Evolutionary conservation across 768 basidiomycete species (phyloP).

Genomic region (Lactarius hengduanensis): DNA sequence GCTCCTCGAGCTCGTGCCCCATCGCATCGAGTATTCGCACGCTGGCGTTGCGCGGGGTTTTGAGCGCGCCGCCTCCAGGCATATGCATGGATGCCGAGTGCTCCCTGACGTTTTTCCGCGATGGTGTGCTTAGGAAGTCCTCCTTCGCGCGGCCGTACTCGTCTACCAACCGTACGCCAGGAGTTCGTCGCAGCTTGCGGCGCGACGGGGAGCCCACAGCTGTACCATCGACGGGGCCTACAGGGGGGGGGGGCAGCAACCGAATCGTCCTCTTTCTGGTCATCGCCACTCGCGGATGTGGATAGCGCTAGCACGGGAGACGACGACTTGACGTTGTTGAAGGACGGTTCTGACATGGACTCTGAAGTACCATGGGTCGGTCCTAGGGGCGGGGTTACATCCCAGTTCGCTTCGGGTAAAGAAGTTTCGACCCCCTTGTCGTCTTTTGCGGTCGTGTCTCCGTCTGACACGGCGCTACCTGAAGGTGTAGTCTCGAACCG

Average conservation of each 20-base stretch:
- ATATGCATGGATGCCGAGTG: conserved; percentile 25
- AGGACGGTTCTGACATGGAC: conserved; percentile 27
- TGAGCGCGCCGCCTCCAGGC: conserved; percentile 26
- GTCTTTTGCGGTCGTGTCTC: conserved; percentile 23
- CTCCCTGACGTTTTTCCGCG: conserved; percentile 28
- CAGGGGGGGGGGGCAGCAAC: conserved; percentile 2
- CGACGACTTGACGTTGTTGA: conserved; percentile 25
- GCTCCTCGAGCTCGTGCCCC: conserved; percentile 55
- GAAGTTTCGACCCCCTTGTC: background rate
- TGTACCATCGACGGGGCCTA: conserved; percentile 29
- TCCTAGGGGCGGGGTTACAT: background rate
- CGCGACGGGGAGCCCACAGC: conserved; percentile 29
- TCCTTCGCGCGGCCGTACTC: conserved; percentile 49
- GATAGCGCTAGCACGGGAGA: conserved; percentile 13
- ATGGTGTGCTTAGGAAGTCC: conserved; percentile 26
- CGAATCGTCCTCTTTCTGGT: background rate
- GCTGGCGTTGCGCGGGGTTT: conserved; percentile 39
- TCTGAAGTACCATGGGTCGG: conserved; percentile 2
- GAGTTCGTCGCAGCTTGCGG: conserved; percentile 46
- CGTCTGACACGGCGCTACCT: conserved; percentile 35
- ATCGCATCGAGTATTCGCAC: conserved; percentile 69
- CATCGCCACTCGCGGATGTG: background rate
- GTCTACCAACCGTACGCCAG: conserved; percentile 63
- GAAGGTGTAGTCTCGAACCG: conserved; percentile 56
- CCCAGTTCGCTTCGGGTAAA: conserved; percentile 18